Conservation (phyloP, 2,329 filamentous ascomycete species). For the Drechslerella dactyloides region DNA sequence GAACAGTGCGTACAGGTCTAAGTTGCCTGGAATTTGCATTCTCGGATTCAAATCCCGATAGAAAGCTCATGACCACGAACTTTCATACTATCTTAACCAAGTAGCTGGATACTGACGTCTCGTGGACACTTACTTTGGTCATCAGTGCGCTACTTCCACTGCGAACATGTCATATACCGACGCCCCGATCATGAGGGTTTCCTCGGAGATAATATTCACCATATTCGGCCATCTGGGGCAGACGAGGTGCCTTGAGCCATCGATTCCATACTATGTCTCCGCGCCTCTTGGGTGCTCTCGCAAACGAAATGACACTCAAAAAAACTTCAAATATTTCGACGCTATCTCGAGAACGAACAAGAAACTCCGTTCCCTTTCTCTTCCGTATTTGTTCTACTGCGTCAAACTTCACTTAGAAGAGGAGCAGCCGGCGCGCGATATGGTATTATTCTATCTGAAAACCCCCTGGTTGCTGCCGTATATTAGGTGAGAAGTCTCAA, state of each 20-base stretch:
- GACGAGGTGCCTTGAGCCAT: constrained; percentile 11
- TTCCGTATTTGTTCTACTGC: constrained; percentile 29
- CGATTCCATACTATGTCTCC: constrained; percentile 20
- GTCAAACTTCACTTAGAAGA: constrained; percentile 15
- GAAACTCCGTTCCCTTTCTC: constrained; percentile 8
- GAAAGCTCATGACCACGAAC: no score
- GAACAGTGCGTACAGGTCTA: no score
- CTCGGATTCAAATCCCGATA: no score
- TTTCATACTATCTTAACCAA: no score
- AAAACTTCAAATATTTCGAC: no score
- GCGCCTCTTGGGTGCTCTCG: constrained; percentile 13
- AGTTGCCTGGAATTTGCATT: no score
- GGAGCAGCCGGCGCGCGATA: constrained; percentile 11
- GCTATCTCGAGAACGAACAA: constrained; percentile 32
- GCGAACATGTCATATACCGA: not conserved
- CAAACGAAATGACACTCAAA: constrained; percentile 3
- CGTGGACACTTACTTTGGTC: not conserved
- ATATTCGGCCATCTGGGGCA: constrained; percentile 19
- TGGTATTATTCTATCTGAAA: constrained; percentile 13
- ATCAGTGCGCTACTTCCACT: not conserved
- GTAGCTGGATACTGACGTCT: no score
- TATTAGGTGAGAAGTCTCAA: constrained; percentile 16
- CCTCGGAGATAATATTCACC: constrained; percentile 25
- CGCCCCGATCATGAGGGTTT: constrained; percentile 10
- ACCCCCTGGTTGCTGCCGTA: constrained; percentile 19